Evolutionary conservation across 371 early-diverging fungal genomes (phyloP).

Genomic region (Mucor indicus): DNA sequence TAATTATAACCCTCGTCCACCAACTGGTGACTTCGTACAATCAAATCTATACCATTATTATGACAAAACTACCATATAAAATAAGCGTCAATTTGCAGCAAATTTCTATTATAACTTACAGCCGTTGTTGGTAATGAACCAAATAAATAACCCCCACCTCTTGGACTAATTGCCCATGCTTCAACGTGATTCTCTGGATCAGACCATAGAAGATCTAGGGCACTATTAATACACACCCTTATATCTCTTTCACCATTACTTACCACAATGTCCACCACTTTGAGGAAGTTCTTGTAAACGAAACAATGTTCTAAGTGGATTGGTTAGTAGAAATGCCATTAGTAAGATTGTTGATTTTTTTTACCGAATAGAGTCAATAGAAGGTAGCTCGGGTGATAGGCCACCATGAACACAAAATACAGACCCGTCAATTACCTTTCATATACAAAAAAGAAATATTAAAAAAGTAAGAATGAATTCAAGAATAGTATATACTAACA

Average conservation of each 20-base stretch:
- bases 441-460: not conserved
- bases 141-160: conserved; percentile 99
- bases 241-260: not conserved
- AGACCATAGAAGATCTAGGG: conserved; percentile 92
- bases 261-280: conserved; percentile 49
- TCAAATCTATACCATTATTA: conserved; percentile 90
- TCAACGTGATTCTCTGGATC: conserved; percentile 97
- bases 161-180: conserved; percentile 96
- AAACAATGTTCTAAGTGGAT: conserved; percentile 81
- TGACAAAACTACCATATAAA: conserved; percentile 79
- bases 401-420: conserved; percentile 99
- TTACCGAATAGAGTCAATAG: conserved; percentile 50
- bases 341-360: too few species aligned
- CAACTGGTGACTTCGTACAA: conserved; percentile 96
- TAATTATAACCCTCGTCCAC: conserved; percentile 98
- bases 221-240: not conserved
- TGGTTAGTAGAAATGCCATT: conserved; percentile 33
- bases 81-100: not conserved
- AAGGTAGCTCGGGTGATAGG: conserved; percentile 90
- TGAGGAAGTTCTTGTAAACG: conserved; percentile 53
- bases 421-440: conserved; percentile 29
- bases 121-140: conserved; percentile 95
- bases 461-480: not conserved
- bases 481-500: conserved; percentile 40
- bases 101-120: conserved; percentile 33